Conservation (phyloP, 495 filamentous ascomycete genomes). For the Penicillium simplicissimum region DNA sequence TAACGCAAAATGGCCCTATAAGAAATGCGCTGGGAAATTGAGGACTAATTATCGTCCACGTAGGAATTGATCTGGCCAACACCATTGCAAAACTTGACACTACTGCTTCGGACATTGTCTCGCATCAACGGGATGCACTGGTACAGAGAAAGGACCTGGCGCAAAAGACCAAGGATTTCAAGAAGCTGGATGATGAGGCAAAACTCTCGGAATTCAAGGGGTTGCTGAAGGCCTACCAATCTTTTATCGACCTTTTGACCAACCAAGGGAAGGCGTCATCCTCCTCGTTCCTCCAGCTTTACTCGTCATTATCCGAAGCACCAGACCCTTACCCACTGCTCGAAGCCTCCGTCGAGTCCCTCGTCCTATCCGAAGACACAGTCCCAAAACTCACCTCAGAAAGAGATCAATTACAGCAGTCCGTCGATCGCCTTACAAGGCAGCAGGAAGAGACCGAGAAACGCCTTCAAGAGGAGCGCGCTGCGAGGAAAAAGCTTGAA, state of each 20-base stretch:
- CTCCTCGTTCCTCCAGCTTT: slow-evolving; percentile 86
- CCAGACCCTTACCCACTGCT: slow-evolving; percentile 96
- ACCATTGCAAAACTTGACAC: slow-evolving; percentile 87
- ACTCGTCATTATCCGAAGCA: slow-evolving; percentile 90
- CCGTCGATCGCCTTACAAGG: slow-evolving; percentile 76
- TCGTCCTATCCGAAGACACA: slow-evolving; percentile 86
- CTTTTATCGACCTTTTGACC: slow-evolving; percentile 93
- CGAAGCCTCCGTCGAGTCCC: slow-evolving; percentile 92
- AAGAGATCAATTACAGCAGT: slow-evolving; percentile 80
- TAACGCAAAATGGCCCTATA: not conserved
- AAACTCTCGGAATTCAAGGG: slow-evolving; percentile 88
- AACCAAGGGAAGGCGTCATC: slow-evolving; percentile 92
- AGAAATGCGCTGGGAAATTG: not conserved
- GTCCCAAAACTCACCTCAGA: slow-evolving; percentile 84
- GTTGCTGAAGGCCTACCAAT: slow-evolving; percentile 93
- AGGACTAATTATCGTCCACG: slow-evolving; percentile 30
- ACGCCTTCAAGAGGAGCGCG: slow-evolving; percentile 70
- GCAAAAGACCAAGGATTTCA: slow-evolving; percentile 97
- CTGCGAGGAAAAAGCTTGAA: slow-evolving; percentile 71
- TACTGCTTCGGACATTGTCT: slow-evolving; percentile 88
- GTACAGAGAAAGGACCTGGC: slow-evolving; percentile 95
- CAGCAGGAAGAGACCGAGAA: slow-evolving; percentile 87
- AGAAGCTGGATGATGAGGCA: slow-evolving; percentile 87
- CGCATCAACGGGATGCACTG: slow-evolving; percentile 86
- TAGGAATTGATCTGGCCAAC: slow-evolving; percentile 84